These are phyloP conservation scores for Orbilia oligospora DNA, from an alignment of 2,329 filamentous ascomycete genomes.

Conservation along the genomic window DNA sequence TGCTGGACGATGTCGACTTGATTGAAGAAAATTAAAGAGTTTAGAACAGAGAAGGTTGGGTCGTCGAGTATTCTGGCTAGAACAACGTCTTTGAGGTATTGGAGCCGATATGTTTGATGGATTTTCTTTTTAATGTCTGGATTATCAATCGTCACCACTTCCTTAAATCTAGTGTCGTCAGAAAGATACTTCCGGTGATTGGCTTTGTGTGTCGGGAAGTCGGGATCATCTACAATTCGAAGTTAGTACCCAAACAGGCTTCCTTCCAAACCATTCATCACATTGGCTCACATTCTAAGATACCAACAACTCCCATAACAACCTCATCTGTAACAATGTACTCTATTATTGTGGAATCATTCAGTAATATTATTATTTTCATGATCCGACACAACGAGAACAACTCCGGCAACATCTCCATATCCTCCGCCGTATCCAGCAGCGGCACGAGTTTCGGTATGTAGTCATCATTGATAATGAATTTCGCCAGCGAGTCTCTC, in stretches of 20 bases:
- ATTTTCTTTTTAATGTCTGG: conserved; percentile 87
- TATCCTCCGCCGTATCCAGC: conserved; percentile 89
- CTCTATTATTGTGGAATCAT: conserved; percentile 95
- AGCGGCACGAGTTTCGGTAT: conserved; percentile 88
- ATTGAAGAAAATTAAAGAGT: conserved; percentile 98
- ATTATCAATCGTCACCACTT: conserved; percentile 93
- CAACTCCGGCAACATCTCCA: conserved; percentile 87
- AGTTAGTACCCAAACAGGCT: conserved; percentile 65
- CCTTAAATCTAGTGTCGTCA: conserved; percentile 91
- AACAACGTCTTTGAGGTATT: conserved; percentile 98
- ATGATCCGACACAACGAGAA: conserved; percentile 97
- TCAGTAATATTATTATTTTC: conserved; percentile 94
- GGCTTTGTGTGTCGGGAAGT: conserved; percentile 97
- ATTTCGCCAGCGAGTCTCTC: conserved; percentile 88
- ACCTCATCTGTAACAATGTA: conserved; percentile 90
- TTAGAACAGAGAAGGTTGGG: conserved; percentile 96
- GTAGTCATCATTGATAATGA: conserved; percentile 87
- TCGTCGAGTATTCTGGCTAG: conserved; percentile 96
- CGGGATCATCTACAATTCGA: conserved; percentile 79
- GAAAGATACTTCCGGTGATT: conserved; percentile 95
- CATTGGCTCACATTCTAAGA: conserved; percentile 79
- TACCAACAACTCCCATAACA: conserved; percentile 91
- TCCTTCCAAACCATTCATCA: conserved; percentile 19
- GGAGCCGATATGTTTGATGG: conserved; percentile 93
- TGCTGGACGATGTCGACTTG: conserved; percentile 98